Conservation (phyloP, 176 grass and related monocot genomes). For the Lolium multiflorum region DNA sequence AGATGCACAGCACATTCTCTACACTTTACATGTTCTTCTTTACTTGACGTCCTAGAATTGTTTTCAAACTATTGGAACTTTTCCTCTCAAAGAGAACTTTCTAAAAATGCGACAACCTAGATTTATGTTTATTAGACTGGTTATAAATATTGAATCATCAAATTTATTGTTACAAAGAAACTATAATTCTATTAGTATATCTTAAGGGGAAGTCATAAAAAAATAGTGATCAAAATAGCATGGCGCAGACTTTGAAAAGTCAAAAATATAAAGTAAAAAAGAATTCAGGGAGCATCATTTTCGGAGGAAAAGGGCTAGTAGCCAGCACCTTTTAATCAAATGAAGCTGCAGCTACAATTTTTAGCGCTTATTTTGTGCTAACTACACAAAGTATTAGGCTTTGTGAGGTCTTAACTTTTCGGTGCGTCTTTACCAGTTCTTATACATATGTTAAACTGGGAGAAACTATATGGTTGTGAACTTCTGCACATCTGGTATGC, state of each 20-base stretch:
- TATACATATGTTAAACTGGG: background rate
- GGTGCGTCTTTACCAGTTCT: background rate
- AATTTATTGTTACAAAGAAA: background rate
- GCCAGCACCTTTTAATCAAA: background rate
- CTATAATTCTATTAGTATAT: background rate
- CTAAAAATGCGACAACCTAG: background rate
- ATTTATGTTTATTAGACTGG: background rate
- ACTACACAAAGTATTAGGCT: background rate
- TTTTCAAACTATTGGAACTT: background rate
- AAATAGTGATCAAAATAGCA: background rate
- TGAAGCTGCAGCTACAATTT: background rate
- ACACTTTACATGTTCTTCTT: background rate
- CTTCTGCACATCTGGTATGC: slow-evolving; percentile 19
- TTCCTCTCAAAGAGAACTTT: background rate
- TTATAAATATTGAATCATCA: slow-evolving; percentile 1
- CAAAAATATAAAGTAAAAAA: background rate
- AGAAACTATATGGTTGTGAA: slow-evolving; percentile 16
- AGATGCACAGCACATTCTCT: background rate
- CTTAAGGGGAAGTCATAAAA: background rate
- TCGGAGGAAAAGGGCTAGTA: background rate
- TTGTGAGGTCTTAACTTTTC: background rate
- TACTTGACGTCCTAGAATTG: background rate
- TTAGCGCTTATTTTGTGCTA: background rate
- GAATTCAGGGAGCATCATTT: background rate
- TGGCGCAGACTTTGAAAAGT: background rate